Base-by-base conservation (phyloP, 2,329 filamentous ascomycete species). In the Ceratocystis harringtonii region DNA sequence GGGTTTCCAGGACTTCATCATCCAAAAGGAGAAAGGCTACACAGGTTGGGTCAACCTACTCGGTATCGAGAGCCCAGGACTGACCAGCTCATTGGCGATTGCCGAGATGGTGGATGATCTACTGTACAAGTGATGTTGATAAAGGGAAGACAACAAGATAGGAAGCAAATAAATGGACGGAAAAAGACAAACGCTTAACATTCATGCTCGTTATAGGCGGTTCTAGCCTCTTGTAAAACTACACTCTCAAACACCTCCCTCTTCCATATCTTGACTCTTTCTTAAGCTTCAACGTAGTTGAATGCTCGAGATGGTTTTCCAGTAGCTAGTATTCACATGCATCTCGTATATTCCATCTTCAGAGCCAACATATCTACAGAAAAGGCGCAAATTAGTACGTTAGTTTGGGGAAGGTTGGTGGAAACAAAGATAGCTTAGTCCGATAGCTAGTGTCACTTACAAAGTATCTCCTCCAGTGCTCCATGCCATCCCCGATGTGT, bases 51-150 rank as follows among this genome's bases (percentile, higher is more conserved):
- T 97, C 7, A 96, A 96, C 77, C 73, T 97, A 69, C 72, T 97
- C 70, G 92, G 91, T 0, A 96, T 96, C 70, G 92, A 97, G 78
- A 95, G 90, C 74, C 92, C 92, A 0, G 92, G 92, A 3, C 76
- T 97, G 74, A 97, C 92, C 60, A 94, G 89, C 73, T 84, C 82
- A 70, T 76, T 97, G 76, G 91, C 91, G 1, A 92, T 96, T 75
- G 92, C 81, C 2, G 89, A 95, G 72, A 81, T 83, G 78, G 91
- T 96, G 0, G 74, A 76, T 55, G 71, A 73, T 62, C 69, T 84
- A 62, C 68, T 84, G 64, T 82, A 84, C 66, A 74, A 41, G 3
- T 41, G 10, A 41, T 41, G 10, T 4, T 41, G 10, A 41, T 15
- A 41, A 41, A 15, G 36, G 10, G 36, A 41, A 41, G 10, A 41